Base-by-base conservation (phyloP, 768 basidiomycete genomes). In the Leccinum subgranulosum region DNA sequence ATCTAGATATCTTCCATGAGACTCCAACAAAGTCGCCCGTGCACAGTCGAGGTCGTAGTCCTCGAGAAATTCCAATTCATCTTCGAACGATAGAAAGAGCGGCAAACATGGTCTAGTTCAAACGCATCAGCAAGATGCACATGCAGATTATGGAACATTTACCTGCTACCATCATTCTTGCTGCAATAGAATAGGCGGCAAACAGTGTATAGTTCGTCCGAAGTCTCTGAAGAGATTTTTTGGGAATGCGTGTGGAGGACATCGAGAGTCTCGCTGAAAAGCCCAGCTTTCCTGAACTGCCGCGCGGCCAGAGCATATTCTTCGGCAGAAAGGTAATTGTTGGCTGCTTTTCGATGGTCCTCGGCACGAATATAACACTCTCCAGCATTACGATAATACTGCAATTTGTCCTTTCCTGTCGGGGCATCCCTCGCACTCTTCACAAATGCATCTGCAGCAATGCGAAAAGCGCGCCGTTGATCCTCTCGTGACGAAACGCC, bases 21-120 rank as follows among this genome's bases (percentile, higher is more conserved):
- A 68, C 28, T 75, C 73, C 12, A 85, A 71, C 8, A 87, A 60
- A 0, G 69, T 66, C 0, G 80, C 79, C 7, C 75, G 81, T 7
- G 81, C 78, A 12, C 74, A 57, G 60, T 84, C 81, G 6, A 88
- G 69, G 34, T 79, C 79, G 46, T 77, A 76, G 4, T 82, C 77
- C 54, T 85, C 79, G 17, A 84, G 73, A 57, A 83, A 89, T 36
- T 80, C 77, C n/a, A 85, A 60, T 19, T 76, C 75, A 21, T 85
- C 82, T 21, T 87, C 81, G 1, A 76, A 69, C 1, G 77, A 73
- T 0, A 72, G 58, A 57, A 89, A 89, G 3, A 88, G 65, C 7
- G 54, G 71, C 54, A 23, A 77, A 78, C 66, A 80, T 72, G 72
- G 67, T 21, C 87, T 87, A 41, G 61, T 12, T 47, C 43, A 33